Evolutionary conservation across 225 moss, liverwort and hornwort genomes (phyloP).

Genomic region (Pleurozium schreberi): DNA sequence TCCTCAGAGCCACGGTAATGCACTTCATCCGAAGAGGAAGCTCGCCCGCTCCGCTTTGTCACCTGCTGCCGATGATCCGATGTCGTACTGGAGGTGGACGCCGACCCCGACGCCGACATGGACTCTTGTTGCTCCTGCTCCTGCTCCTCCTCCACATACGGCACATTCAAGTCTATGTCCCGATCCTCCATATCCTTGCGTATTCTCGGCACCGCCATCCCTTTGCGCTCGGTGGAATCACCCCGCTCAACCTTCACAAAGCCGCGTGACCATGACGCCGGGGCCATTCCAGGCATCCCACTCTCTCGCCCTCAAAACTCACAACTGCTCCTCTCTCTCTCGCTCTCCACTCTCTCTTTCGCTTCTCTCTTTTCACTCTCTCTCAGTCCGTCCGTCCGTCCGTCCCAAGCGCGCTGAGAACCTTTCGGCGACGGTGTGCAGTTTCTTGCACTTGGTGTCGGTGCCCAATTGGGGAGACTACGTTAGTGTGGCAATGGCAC

Average conservation of each 20-base stretch:
- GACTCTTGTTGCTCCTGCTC: neutral
- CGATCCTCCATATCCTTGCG: constrained; percentile 37
- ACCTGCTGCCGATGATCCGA: constrained; percentile 15
- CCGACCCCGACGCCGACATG: constrained; percentile 20
- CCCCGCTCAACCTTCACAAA: constrained; percentile 19
- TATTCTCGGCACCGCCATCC: constrained; percentile 6
- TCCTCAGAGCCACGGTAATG: too few relatives aligned
- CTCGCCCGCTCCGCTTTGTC: constrained; percentile 12
- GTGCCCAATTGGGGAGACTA: constrained; percentile 14
- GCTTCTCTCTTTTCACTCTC: neutral
- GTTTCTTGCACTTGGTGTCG: neutral
- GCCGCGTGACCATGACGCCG: constrained; percentile 5
- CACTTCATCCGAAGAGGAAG: too few relatives aligned
- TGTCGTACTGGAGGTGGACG: constrained; percentile 10
- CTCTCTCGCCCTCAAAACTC: neutral
- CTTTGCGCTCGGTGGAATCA: constrained; percentile 24
- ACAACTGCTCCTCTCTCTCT: too few relatives aligned
- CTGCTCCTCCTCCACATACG: constrained; percentile 17
- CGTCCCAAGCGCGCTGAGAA: neutral
- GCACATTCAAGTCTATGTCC: constrained; percentile 34
- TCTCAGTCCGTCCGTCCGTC: neutral
- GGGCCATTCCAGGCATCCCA: constrained; percentile 50
- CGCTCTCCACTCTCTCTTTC: neutral
- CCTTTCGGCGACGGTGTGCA: neutral
- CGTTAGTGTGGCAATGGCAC: neutral